Evolutionary conservation across 257 asterid species (phyloP), one percentile per base, ranked within the genome.

Genomic region (Osmanthus fragrans): DNA sequence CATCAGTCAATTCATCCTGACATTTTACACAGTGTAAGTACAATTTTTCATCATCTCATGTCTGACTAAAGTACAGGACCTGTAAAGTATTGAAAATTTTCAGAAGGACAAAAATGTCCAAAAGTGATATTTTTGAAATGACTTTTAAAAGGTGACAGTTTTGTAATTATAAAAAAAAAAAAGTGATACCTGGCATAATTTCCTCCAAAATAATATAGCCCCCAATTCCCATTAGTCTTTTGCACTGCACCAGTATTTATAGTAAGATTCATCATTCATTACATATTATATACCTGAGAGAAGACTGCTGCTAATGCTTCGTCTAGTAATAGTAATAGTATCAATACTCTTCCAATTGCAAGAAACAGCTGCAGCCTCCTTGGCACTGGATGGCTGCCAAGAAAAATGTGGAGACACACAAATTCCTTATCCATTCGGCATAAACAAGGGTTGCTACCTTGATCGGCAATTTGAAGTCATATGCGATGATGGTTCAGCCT

Each of bases 391-490:
- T 13, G 71, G 58, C 51, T 84, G 87, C 83, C 74, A 39, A 40
- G 58, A 72, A 4, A 81, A 76, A 42, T 84, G 87, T n/a, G 86
- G 83, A 16, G 64, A 47, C 19, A 10, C 47, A 15, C 71, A 76
- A 16, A 78, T 85, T 71, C 79, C 83, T 4, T 80, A 80, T 54
- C 85, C 89, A 19, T 84, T 84, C 63, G 87, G 87, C 40, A 73
- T 70, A 36, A 68, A 47, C 15, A 45, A 58, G 23, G 83, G 82
- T 19, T 85, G 88, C 74, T 82, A 74, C 76, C 79, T 82, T 0
- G 80, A 77, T 4, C n/a, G 68, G 23, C 21, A 58, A 56, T 85
- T 82, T 21, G 32, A 34, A 47, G 73, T 85, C 73, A 33, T 15
- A 3, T 85, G 88, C 79, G 72, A 77, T 19, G 51, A 63, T 3